These are phyloP conservation scores for Nicotiana tomentosiformis DNA, from an alignment of 257 asterid genomes.

Conservation along the genomic window DNA sequence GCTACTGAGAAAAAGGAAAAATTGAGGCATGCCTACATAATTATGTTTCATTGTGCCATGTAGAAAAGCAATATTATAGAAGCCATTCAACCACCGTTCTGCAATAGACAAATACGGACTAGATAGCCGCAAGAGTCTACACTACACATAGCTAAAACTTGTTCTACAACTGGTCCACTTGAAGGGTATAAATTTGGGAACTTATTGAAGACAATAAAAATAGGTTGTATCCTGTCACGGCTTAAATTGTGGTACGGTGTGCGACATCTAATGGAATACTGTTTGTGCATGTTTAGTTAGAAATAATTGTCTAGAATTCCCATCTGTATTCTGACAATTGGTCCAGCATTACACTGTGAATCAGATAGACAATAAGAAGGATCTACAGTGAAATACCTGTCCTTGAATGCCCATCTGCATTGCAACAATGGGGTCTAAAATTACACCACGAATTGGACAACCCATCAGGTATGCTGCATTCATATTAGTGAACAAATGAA, in stretches of 20 bases:
- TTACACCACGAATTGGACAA: conserved; percentile 93
- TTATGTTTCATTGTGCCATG: background rate
- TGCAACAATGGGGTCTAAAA: conserved; percentile 83
- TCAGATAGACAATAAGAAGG: background rate
- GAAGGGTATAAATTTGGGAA: background rate
- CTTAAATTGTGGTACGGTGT: background rate
- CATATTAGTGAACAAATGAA: conserved; percentile 7
- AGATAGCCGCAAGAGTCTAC: background rate
- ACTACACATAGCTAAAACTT: background rate
- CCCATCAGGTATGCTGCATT: conserved; percentile 94
- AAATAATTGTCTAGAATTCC: background rate
- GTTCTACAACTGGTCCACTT: background rate
- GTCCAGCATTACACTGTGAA: background rate
- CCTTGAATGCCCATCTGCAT: conserved; percentile 98
- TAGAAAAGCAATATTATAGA: background rate
- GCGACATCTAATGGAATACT: background rate
- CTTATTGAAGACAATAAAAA: background rate
- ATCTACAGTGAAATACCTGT: conserved; percentile 51
- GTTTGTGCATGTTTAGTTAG: background rate
- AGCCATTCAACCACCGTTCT: background rate
- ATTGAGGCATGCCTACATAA: background rate
- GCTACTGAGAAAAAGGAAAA: background rate
- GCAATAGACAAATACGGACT: background rate
- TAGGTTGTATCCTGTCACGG: background rate
- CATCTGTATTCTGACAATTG: background rate